phyloP scores from a whole-genome alignment of 1,284 basidiomycete species.

The Cronartium quercuum region DNA sequence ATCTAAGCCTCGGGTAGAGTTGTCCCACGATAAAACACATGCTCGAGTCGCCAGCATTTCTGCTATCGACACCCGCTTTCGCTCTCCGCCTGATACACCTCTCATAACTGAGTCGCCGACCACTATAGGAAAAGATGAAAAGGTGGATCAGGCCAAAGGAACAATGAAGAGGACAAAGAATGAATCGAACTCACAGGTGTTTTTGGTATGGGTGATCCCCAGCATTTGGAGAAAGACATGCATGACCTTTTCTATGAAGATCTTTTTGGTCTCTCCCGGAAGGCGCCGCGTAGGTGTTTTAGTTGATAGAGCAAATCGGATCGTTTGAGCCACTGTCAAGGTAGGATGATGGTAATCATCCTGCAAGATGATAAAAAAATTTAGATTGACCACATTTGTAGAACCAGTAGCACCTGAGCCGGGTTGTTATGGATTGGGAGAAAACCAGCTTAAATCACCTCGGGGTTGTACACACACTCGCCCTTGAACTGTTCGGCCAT shows the following conservation, averaged over 20 bases:
- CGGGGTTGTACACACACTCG: conserved; percentile 16
- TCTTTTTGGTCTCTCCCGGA: conserved; percentile 52
- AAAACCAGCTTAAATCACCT: neutral
- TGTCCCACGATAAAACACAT: conserved; percentile 52
- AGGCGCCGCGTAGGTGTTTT: conserved; percentile 56
- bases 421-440: conserved; percentile 19
- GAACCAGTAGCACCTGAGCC: conserved; percentile 4
- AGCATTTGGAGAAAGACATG: conserved; percentile 58
- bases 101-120: conserved; percentile 55
- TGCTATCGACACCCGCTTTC: conserved; percentile 60
- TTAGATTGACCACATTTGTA: neutral
- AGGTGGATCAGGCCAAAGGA: conserved; percentile 56
- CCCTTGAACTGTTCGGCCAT: conserved; percentile 34
- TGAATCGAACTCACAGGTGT: conserved; percentile 39
- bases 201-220: conserved; percentile 52
- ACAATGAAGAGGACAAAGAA: neutral
- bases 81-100: conserved; percentile 57
- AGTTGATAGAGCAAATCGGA: conserved; percentile 55
- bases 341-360: conserved; percentile 64
- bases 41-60: conserved; percentile 56
- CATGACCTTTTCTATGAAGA: conserved; percentile 55
- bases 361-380: conserved; percentile 39
- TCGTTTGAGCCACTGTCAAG: conserved; percentile 58
- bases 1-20: conserved; percentile 69
- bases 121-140: conserved; percentile 49